These are phyloP conservation scores for Globisporangium echinulatum DNA, from an alignment of 352 stramenopile species.

Conservation along the genomic window DNA sequence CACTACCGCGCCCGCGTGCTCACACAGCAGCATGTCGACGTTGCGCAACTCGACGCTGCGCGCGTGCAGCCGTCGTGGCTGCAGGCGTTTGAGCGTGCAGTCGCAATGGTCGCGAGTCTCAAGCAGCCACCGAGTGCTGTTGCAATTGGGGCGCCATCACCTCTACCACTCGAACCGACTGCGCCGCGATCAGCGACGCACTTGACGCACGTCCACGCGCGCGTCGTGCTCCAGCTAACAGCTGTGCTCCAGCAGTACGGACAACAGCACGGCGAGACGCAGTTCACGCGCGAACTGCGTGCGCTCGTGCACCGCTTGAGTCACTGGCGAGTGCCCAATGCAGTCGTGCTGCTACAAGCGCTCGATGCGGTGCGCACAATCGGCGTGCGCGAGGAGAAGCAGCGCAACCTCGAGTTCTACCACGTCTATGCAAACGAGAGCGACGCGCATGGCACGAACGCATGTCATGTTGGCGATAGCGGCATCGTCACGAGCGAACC, in stretches of 20 bases:
- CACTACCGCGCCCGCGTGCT: conserved; percentile 60
- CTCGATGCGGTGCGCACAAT: conserved; percentile 18
- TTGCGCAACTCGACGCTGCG: conserved; percentile 15
- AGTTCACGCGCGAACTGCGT: conserved; percentile 32
- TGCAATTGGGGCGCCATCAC: neutral
- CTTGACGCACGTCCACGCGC: conserved; percentile 48
- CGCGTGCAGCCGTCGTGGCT: conserved; percentile 44
- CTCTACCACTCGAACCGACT: neutral
- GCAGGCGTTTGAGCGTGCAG: conserved; percentile 23
- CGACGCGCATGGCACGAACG: neutral
- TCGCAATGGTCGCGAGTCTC: conserved; percentile 15
- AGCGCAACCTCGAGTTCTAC: conserved; percentile 68
- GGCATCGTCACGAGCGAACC: no score
- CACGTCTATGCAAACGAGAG: conserved; percentile 25
- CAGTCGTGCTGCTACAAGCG: conserved; percentile 21
- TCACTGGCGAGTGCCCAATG: conserved; percentile 30
- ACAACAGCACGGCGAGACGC: conserved; percentile 27
- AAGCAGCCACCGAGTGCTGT: conserved; percentile 7
- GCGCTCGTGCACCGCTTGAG: conserved; percentile 19
- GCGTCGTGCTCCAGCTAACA: conserved; percentile 36
- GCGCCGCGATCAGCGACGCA: conserved; percentile 5
- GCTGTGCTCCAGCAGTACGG: conserved; percentile 32
- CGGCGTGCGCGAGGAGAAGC: conserved; percentile 40
- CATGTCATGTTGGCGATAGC: no score
- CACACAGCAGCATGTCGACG: conserved; percentile 17